Evolutionary conservation across 2,329 filamentous ascomycete species (phyloP).

Genomic region (Gliomastix tumulicola): DNA sequence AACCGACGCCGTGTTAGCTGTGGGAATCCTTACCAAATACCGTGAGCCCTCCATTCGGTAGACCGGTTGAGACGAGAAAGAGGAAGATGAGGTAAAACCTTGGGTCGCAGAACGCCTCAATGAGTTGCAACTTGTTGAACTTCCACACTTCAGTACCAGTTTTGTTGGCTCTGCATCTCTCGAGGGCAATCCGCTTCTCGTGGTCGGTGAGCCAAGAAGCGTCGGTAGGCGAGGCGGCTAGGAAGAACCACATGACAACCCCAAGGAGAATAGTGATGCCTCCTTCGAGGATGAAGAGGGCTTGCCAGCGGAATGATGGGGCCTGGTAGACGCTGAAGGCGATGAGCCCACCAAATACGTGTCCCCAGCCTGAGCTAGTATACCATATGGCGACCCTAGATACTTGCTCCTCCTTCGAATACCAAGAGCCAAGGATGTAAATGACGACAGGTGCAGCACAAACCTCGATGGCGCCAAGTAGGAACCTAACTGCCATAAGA

Average conservation of each 20-base stretch:
- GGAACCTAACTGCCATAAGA: slow-evolving; percentile 4
- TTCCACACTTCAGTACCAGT: slow-evolving; percentile 5
- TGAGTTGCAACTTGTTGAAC: slow-evolving; percentile 3
- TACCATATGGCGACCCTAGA: slow-evolving; percentile 3
- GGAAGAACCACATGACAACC: slow-evolving; percentile 1
- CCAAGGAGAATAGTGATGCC: slow-evolving; percentile 9
- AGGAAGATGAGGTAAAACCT: slow-evolving; percentile 5
- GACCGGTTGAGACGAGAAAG: slow-evolving; percentile 3
- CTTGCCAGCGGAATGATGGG: slow-evolving; percentile 3
- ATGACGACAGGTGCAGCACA: slow-evolving; percentile 2
- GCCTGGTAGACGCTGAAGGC: slow-evolving; percentile 3
- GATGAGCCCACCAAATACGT: slow-evolving; percentile 5
- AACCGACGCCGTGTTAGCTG: too few relatives aligned
- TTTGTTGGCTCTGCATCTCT: slow-evolving; percentile 3
- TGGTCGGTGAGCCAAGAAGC: slow-evolving; percentile 4
- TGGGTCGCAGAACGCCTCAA: slow-evolving; percentile 3
- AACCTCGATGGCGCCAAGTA: slow-evolving; percentile 5
- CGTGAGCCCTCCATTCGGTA: slow-evolving; percentile 4
- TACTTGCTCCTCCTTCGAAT: slow-evolving; percentile 4
- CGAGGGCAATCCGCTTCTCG: slow-evolving; percentile 4
- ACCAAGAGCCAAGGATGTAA: slow-evolving; percentile 4
- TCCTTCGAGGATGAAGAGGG: slow-evolving; percentile 23
- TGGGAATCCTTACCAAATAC: slow-evolving; percentile 6
- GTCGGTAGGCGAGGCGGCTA: slow-evolving; percentile 3
- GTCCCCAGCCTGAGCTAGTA: slow-evolving; percentile 2